A percentile compares a stretch with the other conserved stretches of the same genome.
These are phyloP conservation scores for Entomortierella chlamydospora DNA, from an alignment of 192 early-diverging fungal genomes.

Conservation along the genomic window DNA sequence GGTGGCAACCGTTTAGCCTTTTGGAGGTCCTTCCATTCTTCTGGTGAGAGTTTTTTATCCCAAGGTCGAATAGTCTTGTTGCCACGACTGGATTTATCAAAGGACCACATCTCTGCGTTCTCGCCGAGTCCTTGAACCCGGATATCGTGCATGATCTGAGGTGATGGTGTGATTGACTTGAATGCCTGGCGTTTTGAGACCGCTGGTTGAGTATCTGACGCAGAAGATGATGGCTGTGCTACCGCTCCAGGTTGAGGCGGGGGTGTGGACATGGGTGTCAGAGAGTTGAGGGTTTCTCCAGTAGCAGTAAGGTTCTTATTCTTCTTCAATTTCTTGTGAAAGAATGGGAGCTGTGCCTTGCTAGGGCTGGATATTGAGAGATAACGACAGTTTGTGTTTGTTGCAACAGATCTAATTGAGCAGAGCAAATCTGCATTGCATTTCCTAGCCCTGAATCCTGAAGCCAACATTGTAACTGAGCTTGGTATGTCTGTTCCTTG, in stretches of 20 bases:
- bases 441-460: background rate
- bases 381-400: background rate
- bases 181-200: constrained; percentile 42
- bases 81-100: constrained; percentile 33
- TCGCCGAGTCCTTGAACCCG: constrained; percentile 32
- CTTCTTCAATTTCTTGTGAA: constrained; percentile 37
- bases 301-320: background rate
- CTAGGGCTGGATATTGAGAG: constrained; percentile 14
- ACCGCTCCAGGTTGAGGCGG: background rate
- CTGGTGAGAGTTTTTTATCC: constrained; percentile 35
- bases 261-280: constrained; percentile 4
- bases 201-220: background rate
- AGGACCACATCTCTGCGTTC: constrained; percentile 41
- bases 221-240: background rate
- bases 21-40: constrained; percentile 29
- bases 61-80: constrained; percentile 51
- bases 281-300: background rate
- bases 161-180: constrained; percentile 36
- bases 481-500: too few species aligned
- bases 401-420: constrained; percentile 3
- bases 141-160: constrained; percentile 47
- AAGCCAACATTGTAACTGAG: constrained; percentile 5
- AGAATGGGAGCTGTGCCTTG: constrained; percentile 26
- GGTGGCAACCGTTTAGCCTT: constrained; percentile 26
- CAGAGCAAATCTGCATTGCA: background rate